Evolutionary conservation across 1,284 basidiomycete species (phyloP), one percentile per base, ranked within the genome.

Genomic region (Puccinia triticina): DNA sequence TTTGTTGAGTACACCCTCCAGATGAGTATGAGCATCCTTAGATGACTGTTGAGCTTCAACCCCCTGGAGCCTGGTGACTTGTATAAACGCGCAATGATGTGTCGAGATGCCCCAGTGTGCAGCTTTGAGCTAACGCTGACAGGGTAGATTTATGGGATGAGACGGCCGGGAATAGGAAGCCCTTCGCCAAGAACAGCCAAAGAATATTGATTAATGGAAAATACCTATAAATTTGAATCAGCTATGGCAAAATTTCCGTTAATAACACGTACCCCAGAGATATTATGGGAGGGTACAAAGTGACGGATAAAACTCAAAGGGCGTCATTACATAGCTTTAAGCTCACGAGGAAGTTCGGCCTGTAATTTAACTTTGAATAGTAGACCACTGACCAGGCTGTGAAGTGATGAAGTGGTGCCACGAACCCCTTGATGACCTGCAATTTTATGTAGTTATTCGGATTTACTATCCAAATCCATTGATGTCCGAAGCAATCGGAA

Each of bases 401-500:
- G 43, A 46, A 46, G 43, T 46, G 29, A 64, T 55, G 53, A 5
- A 21, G 53, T 55, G n/a, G 57, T 64, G 34, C 34, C 32, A 37
- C 32, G 8, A 1, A 29, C 23, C 61, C 26, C 34, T 29, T 64
- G 61, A 64, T 64, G 61, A 37, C 18, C 10, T 7, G 21, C 32
- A n/a, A 14, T 29, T 23, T 37, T 16, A 64, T 37, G 16, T 37
- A 37, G 12, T 37, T 37, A 14, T 7, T 8, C 32, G 61, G 61
- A 34, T 34, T 64, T 26, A 14, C 61, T 37, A 40, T 21, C 34
- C 29, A 64, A 64, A 37, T 16, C 26, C 61, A 34, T 64, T 40
- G n/a, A 64, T 37, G n/a, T 40, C 61, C 32, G 61, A 29, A 29
- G 10, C 61, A 34, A 64, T 64, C 61, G 61, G 61, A 64, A 64